phyloP scores from a whole-genome alignment of 2,329 filamentous ascomycete genomes.

The Colletotrichum lentis region DNA sequence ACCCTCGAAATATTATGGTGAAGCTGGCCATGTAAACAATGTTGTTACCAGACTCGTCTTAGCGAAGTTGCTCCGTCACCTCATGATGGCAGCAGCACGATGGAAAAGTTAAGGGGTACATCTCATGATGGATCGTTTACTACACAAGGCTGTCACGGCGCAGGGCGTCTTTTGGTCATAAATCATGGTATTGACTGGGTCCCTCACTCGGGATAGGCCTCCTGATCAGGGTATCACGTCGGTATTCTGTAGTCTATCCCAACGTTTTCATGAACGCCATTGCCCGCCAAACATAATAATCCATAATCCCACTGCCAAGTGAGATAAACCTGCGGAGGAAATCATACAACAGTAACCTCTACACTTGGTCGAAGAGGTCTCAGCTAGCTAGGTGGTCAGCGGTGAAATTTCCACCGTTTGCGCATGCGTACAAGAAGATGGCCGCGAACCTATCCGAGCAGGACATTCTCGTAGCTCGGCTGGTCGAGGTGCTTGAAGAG shows the following conservation, averaged over 20 bases:
- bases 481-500: constrained; percentile 56
- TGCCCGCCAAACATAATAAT: neutral
- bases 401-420: neutral
- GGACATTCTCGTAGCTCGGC: constrained; percentile 57
- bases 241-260: neutral
- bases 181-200: neutral
- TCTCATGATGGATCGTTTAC: neutral
- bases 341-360: neutral
- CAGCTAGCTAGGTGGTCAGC: too few species aligned
- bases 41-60: neutral
- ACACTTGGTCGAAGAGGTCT: neutral
- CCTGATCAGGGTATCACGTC: neutral
- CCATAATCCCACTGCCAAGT: neutral
- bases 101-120: too few species aligned
- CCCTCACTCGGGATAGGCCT: neutral
- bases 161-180: neutral
- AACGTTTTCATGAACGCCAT: neutral
- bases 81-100: neutral
- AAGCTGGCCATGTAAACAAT: neutral
- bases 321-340: neutral
- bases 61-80: neutral
- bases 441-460: constrained; percentile 50
- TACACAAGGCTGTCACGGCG: neutral
- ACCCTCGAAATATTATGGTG: too few species aligned
- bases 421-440: neutral